These are phyloP conservation scores for Colletotrichum orbiculare DNA, from an alignment of 2,329 filamentous ascomycete species.

Conservation along the genomic window DNA sequence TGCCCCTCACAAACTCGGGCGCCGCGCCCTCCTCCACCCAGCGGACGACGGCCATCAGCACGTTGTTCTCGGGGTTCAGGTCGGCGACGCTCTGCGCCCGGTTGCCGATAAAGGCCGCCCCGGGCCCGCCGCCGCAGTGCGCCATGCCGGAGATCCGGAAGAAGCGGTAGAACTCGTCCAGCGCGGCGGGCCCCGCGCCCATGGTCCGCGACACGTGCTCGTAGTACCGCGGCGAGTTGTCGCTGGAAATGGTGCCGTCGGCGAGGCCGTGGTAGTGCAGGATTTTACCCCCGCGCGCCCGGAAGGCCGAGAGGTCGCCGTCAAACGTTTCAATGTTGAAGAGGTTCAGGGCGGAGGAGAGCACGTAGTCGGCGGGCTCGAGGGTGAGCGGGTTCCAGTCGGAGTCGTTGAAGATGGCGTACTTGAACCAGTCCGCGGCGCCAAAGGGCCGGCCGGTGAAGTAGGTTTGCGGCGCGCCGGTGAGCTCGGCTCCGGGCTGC, in stretches of 20 bases:
- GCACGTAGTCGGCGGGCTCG: constrained; percentile 47
- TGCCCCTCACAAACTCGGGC: constrained; percentile 45
- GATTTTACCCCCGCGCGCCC: constrained; percentile 54
- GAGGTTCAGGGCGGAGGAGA: constrained; percentile 47
- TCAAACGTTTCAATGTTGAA: constrained; percentile 51
- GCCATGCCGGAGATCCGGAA: constrained; percentile 64
- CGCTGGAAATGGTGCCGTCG: constrained; percentile 55
- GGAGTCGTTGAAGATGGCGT: constrained; percentile 54
- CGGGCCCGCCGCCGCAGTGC: constrained; percentile 60
- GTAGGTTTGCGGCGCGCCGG: constrained; percentile 53
- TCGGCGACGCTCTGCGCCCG: constrained; percentile 38
- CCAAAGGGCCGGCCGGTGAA: constrained; percentile 46
- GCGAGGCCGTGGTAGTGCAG: constrained; percentile 59
- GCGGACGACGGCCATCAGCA: constrained; percentile 56
- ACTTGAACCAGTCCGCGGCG: constrained; percentile 47
- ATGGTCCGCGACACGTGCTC: constrained; percentile 57
- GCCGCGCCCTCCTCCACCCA: constrained; percentile 58
- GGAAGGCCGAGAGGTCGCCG: constrained; percentile 52
- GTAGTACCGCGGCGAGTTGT: constrained; percentile 60
- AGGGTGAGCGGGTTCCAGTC: constrained; percentile 49
- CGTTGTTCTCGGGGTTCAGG: constrained; percentile 52
- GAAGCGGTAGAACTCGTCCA: constrained; percentile 59
- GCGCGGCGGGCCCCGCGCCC: constrained; percentile 43
- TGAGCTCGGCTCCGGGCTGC: constrained; percentile 60
- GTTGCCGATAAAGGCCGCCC: constrained; percentile 48